phyloP scores from a whole-genome alignment of 805 yeast species.

The Candida saitoana region DNA sequence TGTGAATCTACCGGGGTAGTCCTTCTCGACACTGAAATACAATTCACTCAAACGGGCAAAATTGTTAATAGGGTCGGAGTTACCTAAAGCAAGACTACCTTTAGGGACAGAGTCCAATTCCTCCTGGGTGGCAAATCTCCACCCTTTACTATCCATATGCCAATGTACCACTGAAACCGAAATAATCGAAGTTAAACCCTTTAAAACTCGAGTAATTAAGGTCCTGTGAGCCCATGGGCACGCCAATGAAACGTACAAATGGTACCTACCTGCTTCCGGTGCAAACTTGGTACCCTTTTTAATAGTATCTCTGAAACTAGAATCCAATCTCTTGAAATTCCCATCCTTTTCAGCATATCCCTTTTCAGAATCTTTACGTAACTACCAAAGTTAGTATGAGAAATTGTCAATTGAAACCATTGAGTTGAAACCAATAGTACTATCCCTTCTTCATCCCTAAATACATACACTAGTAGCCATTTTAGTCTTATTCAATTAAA shows the following conservation, averaged over 20 bases:
- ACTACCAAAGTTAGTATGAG: neutral
- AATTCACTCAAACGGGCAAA: constrained; percentile 60
- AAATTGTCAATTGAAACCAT: too few species aligned
- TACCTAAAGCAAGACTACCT: constrained; percentile 45
- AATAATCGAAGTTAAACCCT: constrained; percentile 60
- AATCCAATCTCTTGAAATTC: constrained; percentile 21
- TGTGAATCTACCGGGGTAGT: constrained; percentile 78
- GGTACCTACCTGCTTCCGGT: constrained; percentile 80
- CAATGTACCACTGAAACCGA: constrained; percentile 83
- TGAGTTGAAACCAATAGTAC: too few species aligned
- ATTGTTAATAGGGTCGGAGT: constrained; percentile 48
- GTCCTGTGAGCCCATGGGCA: constrained; percentile 98
- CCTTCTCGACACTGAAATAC: constrained; percentile 70
- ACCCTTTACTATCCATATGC: constrained; percentile 82
- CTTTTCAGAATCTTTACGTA: neutral
- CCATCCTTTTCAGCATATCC: constrained; percentile 16
- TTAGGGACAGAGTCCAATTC: constrained; percentile 29
- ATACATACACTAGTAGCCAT: neutral
- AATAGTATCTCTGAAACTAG: constrained; percentile 60
- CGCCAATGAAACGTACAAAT: constrained; percentile 79
- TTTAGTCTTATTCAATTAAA: too few species aligned
- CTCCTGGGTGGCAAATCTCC: constrained; percentile 67
- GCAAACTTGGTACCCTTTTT: constrained; percentile 57
- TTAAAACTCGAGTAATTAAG: constrained; percentile 64
- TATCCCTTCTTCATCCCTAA: too few species aligned